Evolutionary conservation across 2,329 filamentous ascomycete species (phyloP).

Genomic region (Metarhizium album): DNA sequence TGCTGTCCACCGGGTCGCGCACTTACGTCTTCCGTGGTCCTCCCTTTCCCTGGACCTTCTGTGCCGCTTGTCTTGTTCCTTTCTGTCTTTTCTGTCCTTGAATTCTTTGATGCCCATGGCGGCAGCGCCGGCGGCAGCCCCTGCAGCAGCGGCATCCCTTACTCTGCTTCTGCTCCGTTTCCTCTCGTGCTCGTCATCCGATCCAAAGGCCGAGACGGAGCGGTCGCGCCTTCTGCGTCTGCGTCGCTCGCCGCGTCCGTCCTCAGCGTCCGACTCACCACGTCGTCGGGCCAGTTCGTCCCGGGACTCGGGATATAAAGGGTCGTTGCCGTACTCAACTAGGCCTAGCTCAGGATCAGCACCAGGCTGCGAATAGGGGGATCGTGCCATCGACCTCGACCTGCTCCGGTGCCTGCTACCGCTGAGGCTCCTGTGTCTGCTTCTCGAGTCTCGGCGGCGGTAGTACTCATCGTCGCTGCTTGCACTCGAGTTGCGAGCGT

Average conservation of each 20-base stretch:
- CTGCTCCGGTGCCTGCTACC: slow-evolving; percentile 23
- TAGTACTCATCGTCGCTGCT: slow-evolving; percentile 27
- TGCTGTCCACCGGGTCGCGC: background rate
- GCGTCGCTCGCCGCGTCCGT: slow-evolving; percentile 27
- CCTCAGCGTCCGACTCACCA: slow-evolving; percentile 38
- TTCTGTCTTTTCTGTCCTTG: slow-evolving; percentile 28
- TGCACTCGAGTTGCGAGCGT: slow-evolving; percentile 20
- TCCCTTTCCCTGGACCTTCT: slow-evolving; percentile 24
- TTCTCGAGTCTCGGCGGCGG: slow-evolving; percentile 21
- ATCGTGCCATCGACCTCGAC: slow-evolving; percentile 42
- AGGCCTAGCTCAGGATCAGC: slow-evolving; percentile 58
- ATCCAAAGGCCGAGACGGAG: slow-evolving; percentile 24
- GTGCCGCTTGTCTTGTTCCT: slow-evolving; percentile 31
- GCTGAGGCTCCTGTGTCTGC: slow-evolving; percentile 17
- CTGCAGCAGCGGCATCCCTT: slow-evolving; percentile 39
- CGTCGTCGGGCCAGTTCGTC: slow-evolving; percentile 21
- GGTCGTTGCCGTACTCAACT: slow-evolving; percentile 54
- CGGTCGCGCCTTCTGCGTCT: slow-evolving; percentile 24
- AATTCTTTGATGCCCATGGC: slow-evolving; percentile 54
- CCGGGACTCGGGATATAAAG: slow-evolving; percentile 35
- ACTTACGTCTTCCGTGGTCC: slow-evolving; percentile 13
- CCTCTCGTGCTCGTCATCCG: slow-evolving; percentile 18
- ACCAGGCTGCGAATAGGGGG: slow-evolving; percentile 38
- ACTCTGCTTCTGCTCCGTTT: slow-evolving; percentile 45
- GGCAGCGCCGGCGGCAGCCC: slow-evolving; percentile 51